A percentile compares a stretch with the other conserved stretches of the same genome.
phyloP scores from a whole-genome alignment of 2,329 filamentous ascomycete genomes.

The Colletotrichum sp. region DNA sequence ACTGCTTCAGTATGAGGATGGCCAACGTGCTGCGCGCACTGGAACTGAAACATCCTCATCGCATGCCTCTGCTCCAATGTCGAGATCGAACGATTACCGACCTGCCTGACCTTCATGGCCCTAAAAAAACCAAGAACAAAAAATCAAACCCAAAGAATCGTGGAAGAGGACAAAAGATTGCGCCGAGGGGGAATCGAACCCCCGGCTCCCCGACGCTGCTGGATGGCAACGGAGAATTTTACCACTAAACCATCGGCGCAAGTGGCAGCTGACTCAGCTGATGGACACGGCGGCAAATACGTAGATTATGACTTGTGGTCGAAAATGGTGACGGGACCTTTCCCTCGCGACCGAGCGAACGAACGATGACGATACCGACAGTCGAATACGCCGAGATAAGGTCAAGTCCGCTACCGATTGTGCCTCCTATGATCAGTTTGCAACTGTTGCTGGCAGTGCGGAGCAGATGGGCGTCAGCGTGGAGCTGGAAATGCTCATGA shows the following conservation, averaged over 20 bases:
- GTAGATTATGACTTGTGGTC: too few species aligned
- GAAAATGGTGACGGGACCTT: too few species aligned
- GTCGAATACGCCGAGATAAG: not conserved
- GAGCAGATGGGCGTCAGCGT: too few species aligned
- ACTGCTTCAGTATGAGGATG: not conserved
- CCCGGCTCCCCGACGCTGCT: slow-evolving; percentile 20
- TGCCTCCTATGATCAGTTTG: too few species aligned
- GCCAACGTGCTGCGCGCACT: not conserved
- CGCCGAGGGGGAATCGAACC: slow-evolving; percentile 20
- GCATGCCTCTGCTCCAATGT: too few species aligned
- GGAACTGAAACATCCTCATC: too few species aligned
- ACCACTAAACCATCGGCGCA: slow-evolving; percentile 21
- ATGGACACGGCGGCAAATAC: too few species aligned
- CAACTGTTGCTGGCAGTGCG: too few species aligned
- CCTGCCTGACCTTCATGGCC: too few species aligned
- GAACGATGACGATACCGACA: not conserved
- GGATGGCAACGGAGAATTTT: slow-evolving; percentile 22
- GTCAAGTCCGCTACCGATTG: not conserved
- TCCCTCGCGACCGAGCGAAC: not conserved
- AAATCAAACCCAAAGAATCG: too few species aligned
- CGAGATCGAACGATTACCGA: too few species aligned
- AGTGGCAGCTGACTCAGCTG: not conserved
- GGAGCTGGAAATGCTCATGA: accelerated
- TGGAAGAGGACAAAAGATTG: not conserved
- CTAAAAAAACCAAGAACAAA: too few species aligned